Evolutionary conservation across 768 basidiomycete species (phyloP), one percentile per base, ranked within the genome.

Genomic region (Cyclocybe aegerita): DNA sequence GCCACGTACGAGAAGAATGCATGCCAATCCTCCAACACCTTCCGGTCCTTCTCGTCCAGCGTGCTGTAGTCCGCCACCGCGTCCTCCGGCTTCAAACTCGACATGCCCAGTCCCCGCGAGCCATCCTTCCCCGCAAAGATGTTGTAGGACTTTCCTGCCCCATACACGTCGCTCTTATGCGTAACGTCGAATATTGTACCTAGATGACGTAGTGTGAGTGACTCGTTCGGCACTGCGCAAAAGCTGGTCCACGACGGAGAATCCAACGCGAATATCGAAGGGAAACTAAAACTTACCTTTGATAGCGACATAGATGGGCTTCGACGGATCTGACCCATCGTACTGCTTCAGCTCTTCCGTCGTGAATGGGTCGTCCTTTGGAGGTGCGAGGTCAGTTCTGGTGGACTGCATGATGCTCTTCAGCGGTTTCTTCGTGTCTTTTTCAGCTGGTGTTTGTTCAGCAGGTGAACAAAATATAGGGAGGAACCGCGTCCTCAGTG

Each of bases 51-150:
- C 54, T 83, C 85, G 37, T 80, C 75, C 46, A 99, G 76, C 0
- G 59, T 67, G 59, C 86, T 90, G 64, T 91, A 97, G 64, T 99
- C 94, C 9, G 93, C 71, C 1, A 93, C 77, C 8, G 95, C 96
- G 61, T 98, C 85, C 67, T 93, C 88, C 3, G 75, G 69, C 47
- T 91, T 90, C 58, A 97, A 71, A 60, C 90, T 94, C 45, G 91
- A 93, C 83, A 85, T 86, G 38, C 93, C 96, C 6, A 99, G 75
- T 0, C 88, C 96, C 55, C 77, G 83, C 7, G 92, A 95, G 0
- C 86, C 96, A 62, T 99, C 96, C 70, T 90, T 96, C 40, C 94
- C 96, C 32, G 94, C 92, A 65, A 98, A 98, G 15, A 96, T 69
- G 57, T 82, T 79, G 69, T 94, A 93, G 4, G 87, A 83, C 23